Base-by-base conservation (phyloP, 2,329 filamentous ascomycete genomes). In the Pseudogymnoascus sp. region DNA sequence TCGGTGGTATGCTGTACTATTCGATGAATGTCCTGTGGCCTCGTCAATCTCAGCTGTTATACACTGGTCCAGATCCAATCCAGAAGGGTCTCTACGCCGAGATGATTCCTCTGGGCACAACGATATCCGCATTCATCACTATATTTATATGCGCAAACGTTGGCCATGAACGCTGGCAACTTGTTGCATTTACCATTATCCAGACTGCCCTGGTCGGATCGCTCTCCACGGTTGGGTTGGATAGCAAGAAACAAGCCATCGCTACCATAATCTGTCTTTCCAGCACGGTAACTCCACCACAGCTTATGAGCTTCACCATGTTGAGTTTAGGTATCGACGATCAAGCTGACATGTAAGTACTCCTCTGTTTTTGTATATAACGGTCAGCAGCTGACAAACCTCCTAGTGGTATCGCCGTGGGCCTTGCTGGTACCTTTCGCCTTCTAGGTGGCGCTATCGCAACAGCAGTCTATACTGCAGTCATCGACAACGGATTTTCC, bases 381-480 rank as follows among this genome's bases (percentile, higher is more conserved):
- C 11, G 11, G 33, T 35, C 33, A 35, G 33, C 33, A 35, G 33
- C 33, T 35, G 10, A 35, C 33, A 35, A 35, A 35, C 33, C 33
- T 35, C 33, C 33, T 35, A 35, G 33, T 3, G 33, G 33, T 35
- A 35, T 35, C 33, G 33, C 33, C 11, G 33, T 35, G 33, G 33
- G 33, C 33, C 33, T 35, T 35, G 33, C 33, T 14, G 33, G 33
- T 12, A 35, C 33, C 33, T 35, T 35, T 11, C 33, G 33, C 33
- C 33, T 35, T 35, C 33, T 35, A 11, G 33, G 33, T 35, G 33
- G 33, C 33, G 33, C 33, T 35, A 35, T 35, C 33, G 74, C 74
- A 7, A 75, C 72, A 3, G 74, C 73, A 28, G 75, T 77, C 62
- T 77, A 75, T 69, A 74, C 73, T 0, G 70, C 72, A 31, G 74